Evolutionary conservation across 2,329 filamentous ascomycete genomes (phyloP), one percentile per base, ranked within the genome.

Genomic region (Allantophomopsis cytisporea): DNA sequence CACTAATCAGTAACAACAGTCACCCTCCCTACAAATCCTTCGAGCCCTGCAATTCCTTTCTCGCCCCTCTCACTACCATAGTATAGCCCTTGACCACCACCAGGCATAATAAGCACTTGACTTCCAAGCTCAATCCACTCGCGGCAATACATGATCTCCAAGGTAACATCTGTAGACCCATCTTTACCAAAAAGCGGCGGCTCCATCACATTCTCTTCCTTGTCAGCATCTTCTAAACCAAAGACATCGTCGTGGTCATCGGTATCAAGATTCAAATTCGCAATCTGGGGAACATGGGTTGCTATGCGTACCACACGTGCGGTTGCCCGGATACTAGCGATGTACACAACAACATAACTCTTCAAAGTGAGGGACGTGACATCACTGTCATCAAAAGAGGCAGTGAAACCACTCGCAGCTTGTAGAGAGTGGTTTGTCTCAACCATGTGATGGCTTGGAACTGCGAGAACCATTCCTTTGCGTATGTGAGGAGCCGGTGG

Each of bases 381-480:
- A 37, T 80, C 73, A 0, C 66, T 58, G 5, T 80, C 71, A 1
- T 71, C 63, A 52, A 95, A 93, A 1, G 71, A 68, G 0, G 85
- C 87, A 1, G 75, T 76, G 47, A 87, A 72, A 0, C 79, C 79
- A 20, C 73, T 80, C 13, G 78, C 75, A 35, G 78, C 71, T 47
- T 78, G 73, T 1, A 83, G 65, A 16, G 73, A 71, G 13, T 73
- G 56, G 1, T 69, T 66, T 0, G 69, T 72, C 2, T 73, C 62
- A 2, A 65, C 45, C 68, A 78, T 73, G 42, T 77, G 66, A 44
- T 64, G 64, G 38, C 72, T 73, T 2, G 76, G 71, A 33, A 77
- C 67, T 8, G 76, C 73, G 11, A 95, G 61, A 1, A 95, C 76
- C 80, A 94, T 93, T 15, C 89, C 89, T 58, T 93, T 89, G 45